phyloP scores from a whole-genome alignment of 306 rosid genomes.

The Clitoria ternatea region DNA sequence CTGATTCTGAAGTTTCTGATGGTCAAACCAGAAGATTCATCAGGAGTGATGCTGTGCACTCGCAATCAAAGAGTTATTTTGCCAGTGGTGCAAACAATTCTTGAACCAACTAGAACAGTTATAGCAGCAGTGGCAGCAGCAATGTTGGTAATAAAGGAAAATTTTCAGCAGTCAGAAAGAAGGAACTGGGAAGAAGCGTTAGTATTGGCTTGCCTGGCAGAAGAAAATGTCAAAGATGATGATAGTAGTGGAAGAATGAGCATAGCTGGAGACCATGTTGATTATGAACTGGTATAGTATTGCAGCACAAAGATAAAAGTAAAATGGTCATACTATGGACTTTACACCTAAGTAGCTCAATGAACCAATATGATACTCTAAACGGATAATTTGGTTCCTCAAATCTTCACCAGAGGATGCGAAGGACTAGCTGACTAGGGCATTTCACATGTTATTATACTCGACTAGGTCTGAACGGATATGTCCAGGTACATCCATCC shows the following conservation, averaged over 20 bases:
- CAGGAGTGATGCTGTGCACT: neutral
- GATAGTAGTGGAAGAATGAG: neutral
- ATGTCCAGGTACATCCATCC: neutral
- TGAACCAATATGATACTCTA: neutral
- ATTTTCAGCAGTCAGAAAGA: neutral
- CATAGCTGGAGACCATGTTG: neutral
- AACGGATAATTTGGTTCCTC: neutral
- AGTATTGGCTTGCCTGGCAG: neutral
- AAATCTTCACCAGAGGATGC: neutral
- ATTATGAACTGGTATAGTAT: neutral
- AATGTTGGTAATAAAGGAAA: neutral
- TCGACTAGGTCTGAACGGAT: neutral
- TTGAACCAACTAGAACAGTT: neutral
- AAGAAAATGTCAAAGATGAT: neutral
- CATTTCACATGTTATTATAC: neutral
- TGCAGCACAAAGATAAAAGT: neutral
- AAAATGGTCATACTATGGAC: neutral
- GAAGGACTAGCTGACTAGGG: neutral
- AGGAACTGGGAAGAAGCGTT: neutral
- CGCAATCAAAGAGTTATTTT: constrained; percentile 8
- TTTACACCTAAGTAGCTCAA: neutral
- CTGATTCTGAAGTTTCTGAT: neutral
- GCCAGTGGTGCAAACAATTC: constrained; percentile 1
- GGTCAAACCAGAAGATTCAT: constrained; percentile 8
- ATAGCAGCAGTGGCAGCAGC: neutral